Base-by-base conservation (phyloP, 2,329 filamentous ascomycete genomes). In the Calonectria montana region DNA sequence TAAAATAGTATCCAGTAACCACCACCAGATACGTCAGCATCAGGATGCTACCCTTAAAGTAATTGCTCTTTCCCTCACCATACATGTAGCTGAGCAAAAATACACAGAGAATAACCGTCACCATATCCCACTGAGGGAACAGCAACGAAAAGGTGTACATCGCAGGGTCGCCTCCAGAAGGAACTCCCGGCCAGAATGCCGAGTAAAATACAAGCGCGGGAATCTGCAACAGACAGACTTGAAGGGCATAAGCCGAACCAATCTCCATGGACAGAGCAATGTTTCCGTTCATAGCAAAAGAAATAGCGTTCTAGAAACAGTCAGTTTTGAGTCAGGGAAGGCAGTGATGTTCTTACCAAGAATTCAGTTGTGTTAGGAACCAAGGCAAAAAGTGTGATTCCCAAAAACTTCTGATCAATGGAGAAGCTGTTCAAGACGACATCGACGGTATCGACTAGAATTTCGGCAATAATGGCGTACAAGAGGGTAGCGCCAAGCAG, bases 181-280 rank as follows among this genome's bases (percentile, higher is more conserved):
- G 81, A 3, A 84, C 81, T 15, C 82, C 80, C 21, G 89, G 90
- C 78, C 94, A 93, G 45, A 96, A 82, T 12, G 95, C 96, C 71
- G 94, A 97, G 87, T 96, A 99, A 48, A 98, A 88, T 1, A 99
- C 96, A 2, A 99, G 87, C 1, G 95, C 95, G 0, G 97, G 97
- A 23, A 98, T 96, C 81, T 99, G 97, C 23, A 99, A 88, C 31
- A 99, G 88, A 81, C 96, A 98, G 62, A 99, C 97, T 84, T 99
- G 97, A 50, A 99, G 88, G 2, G 97, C 97, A 81, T 99, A 99
- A 2, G 96, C 96, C 0, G 96, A 98, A 76, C 97, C 97, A 77
- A 99, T 99, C 81, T 99, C 97, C 97, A 99, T 99, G 43, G 95
- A 98, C 21, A 99, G 87, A 0, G 97, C 97, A 83, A 99, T 98